Evolutionary conservation across 768 basidiomycete genomes (phyloP).

Genomic region (Serendipita indica): DNA sequence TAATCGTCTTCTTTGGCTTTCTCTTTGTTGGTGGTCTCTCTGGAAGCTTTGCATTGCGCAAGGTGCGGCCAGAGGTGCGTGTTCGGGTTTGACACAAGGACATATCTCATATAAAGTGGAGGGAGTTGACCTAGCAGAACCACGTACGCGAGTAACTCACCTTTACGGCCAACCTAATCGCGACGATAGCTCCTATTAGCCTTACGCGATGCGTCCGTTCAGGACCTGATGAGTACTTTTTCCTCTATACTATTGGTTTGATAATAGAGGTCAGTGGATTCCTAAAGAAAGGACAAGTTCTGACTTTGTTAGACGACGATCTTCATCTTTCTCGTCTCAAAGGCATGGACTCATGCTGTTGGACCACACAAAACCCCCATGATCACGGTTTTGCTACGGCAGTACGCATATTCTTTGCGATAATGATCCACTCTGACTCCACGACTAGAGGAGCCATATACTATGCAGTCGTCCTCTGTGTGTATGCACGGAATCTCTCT

Average conservation of each 20-base stretch:
- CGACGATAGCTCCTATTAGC: background rate
- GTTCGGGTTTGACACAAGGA: background rate
- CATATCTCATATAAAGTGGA: background rate
- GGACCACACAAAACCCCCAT: background rate
- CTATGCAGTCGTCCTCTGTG: background rate
- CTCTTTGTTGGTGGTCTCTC: background rate
- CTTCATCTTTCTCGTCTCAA: background rate
- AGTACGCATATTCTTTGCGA: background rate
- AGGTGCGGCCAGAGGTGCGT: background rate
- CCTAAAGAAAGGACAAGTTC: background rate
- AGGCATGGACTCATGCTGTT: background rate
- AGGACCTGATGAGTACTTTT: constrained; percentile 8
- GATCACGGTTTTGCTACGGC: background rate
- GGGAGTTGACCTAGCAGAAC: background rate
- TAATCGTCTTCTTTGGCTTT: background rate
- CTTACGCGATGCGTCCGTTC: background rate
- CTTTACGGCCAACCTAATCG: background rate
- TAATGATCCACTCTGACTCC: background rate
- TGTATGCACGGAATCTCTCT: background rate
- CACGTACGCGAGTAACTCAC: background rate
- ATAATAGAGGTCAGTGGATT: background rate
- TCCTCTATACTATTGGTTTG: background rate
- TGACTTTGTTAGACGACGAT: background rate
- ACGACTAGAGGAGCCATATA: background rate
- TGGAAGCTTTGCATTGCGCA: background rate